phyloP scores from a whole-genome alignment of 495 filamentous ascomycete species.

The Tuber melanosporum region DNA sequence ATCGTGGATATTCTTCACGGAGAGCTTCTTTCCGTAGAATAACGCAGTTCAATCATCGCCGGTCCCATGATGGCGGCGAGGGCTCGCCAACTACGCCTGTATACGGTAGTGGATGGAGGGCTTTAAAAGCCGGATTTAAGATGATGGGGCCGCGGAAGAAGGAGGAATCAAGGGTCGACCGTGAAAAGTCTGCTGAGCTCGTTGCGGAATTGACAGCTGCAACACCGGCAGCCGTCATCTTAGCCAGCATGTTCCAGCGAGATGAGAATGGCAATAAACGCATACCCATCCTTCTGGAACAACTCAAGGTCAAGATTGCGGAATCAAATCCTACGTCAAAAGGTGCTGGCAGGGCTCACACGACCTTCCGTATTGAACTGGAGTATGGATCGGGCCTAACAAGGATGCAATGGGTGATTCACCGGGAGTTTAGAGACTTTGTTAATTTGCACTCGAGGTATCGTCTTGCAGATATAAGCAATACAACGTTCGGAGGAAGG shows the following conservation, averaged over 20 bases:
- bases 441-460: slow-evolving; percentile 89
- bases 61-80: slow-evolving; percentile 34
- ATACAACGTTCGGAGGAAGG: slow-evolving; percentile 47
- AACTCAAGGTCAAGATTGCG: slow-evolving; percentile 79
- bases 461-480: slow-evolving; percentile 71
- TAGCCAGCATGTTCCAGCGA: slow-evolving; percentile 94
- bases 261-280: slow-evolving; percentile 93
- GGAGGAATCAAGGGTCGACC: slow-evolving; percentile 76
- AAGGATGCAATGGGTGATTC: slow-evolving; percentile 94
- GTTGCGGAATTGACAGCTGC: slow-evolving; percentile 92
- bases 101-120: slow-evolving; percentile 59
- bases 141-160: slow-evolving; percentile 72
- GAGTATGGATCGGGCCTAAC: slow-evolving; percentile 95
- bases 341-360: slow-evolving; percentile 48
- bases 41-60: slow-evolving; percentile 27
- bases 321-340: slow-evolving; percentile 53
- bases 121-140: slow-evolving; percentile 76
- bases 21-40: slow-evolving; percentile 32
- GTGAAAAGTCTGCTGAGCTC: slow-evolving; percentile 89
- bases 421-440: slow-evolving; percentile 79
- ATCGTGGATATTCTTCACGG: slow-evolving; percentile 23
- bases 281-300: slow-evolving; percentile 89
- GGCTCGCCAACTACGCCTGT: slow-evolving; percentile 63
- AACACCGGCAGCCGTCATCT: slow-evolving; percentile 80
- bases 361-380: slow-evolving; percentile 81